These are phyloP conservation scores for Simplicillium aogashimaense DNA, from an alignment of 2,329 filamentous ascomycete species.

Conservation along the genomic window DNA sequence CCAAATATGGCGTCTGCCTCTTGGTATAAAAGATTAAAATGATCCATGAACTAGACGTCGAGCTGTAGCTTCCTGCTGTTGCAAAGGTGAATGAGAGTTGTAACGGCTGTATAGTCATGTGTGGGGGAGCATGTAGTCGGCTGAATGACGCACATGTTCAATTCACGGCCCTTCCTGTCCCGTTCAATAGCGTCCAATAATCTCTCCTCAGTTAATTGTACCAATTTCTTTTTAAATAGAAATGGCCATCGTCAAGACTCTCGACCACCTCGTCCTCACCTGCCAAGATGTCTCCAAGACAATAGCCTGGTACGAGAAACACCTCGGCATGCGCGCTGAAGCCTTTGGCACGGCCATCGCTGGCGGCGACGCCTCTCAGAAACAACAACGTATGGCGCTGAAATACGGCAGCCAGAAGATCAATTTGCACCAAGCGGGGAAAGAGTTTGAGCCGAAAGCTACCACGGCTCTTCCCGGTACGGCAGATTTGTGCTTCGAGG, in stretches of 20 bases:
- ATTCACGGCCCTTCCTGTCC: too few species aligned
- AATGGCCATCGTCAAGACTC: constrained; percentile 25
- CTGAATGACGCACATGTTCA: too few species aligned
- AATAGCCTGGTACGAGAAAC: constrained; percentile 41
- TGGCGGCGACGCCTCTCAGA: constrained; percentile 15
- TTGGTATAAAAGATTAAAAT: too few species aligned
- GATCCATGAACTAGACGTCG: too few species aligned
- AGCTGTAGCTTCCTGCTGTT: too few species aligned
- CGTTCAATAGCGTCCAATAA: too few species aligned
- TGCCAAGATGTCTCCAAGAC: constrained; percentile 39
- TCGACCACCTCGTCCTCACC: constrained; percentile 54
- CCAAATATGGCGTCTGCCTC: constrained; percentile 5
- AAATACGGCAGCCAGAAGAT: constrained; percentile 50
- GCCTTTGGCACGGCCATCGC: constrained; percentile 35
- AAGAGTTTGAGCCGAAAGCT: constrained; percentile 52
- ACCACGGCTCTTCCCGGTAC: constrained; percentile 41
- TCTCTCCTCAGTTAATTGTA: too few species aligned
- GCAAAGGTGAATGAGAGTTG: too few species aligned
- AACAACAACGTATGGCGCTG: constrained; percentile 34
- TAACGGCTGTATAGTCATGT: too few species aligned
- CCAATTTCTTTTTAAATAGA: too few species aligned
- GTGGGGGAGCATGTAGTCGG: too few species aligned
- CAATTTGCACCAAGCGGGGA: constrained; percentile 48
- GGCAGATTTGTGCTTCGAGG: constrained; percentile 50
- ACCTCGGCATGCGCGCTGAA: constrained; percentile 47